Percentiles rank a stretch among this genome's conserved stretches.
Conservation (phyloP, 2,329 filamentous ascomycete species). For the Neofusicoccum kwambonambiense region DNA sequence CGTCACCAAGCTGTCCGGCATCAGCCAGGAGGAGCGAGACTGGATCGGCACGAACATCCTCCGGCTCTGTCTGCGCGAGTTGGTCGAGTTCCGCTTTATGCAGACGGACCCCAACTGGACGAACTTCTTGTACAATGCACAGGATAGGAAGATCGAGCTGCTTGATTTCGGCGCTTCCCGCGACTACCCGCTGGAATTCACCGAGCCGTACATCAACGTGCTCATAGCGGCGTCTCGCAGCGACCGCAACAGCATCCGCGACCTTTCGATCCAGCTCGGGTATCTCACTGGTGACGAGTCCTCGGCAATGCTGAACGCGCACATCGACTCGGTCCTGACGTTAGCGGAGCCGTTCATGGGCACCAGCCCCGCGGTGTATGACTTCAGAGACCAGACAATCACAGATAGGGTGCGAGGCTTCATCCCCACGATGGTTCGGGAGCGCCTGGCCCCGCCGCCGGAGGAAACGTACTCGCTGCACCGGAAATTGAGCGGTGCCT, state of each 20-base stretch:
- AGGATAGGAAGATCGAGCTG: slow-evolving; percentile 73
- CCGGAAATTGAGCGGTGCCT: slow-evolving; percentile 91
- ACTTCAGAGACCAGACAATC: slow-evolving; percentile 93
- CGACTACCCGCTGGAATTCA: slow-evolving; percentile 78
- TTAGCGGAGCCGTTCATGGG: slow-evolving; percentile 85
- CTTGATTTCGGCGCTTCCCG: slow-evolving; percentile 93
- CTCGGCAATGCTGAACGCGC: slow-evolving; percentile 81
- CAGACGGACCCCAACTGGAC: slow-evolving; percentile 99
- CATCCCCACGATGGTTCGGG: slow-evolving; percentile 90
- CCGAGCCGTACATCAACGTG: slow-evolving; percentile 74
- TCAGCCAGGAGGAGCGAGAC: slow-evolving; percentile 82
- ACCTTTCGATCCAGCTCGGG: slow-evolving; percentile 73
- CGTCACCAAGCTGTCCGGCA: slow-evolving; percentile 74
- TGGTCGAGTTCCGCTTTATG: slow-evolving; percentile 95
- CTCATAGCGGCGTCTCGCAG: slow-evolving; percentile 74
- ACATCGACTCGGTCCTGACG: slow-evolving; percentile 82
- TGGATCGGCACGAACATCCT: slow-evolving; percentile 96
- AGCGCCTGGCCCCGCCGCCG: slow-evolving; percentile 84
- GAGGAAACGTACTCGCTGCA: slow-evolving; percentile 98
- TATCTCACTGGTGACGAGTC: slow-evolving; percentile 93
- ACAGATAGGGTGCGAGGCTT: slow-evolving; percentile 85
- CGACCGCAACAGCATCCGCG: slow-evolving; percentile 63
- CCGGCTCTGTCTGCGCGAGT: slow-evolving; percentile 86
- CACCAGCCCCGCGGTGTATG: slow-evolving; percentile 77
- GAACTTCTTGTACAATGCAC: slow-evolving; percentile 88